Percentiles rank a stretch among this genome's conserved stretches.
phyloP scores from a whole-genome alignment of 2,329 filamentous ascomycete species.

The Claviceps quebecensis region DNA sequence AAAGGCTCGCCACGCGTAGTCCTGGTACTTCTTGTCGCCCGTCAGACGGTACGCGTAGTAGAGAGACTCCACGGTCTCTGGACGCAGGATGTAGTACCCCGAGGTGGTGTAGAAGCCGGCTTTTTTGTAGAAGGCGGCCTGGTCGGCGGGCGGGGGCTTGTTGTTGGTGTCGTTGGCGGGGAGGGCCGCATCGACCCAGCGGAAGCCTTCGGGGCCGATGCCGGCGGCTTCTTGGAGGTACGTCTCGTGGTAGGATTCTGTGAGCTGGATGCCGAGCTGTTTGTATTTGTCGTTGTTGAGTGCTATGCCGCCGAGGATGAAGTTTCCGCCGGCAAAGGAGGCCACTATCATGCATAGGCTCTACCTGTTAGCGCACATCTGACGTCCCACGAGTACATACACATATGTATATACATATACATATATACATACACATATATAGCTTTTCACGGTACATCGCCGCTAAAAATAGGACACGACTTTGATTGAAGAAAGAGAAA shows the following conservation, averaged over 20 bases:
- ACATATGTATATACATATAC: constrained; percentile 19
- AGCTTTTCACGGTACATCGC: neutral
- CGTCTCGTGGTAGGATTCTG: constrained; percentile 59
- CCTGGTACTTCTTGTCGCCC: constrained; percentile 59
- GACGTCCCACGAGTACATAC: neutral
- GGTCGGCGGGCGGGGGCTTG: constrained; percentile 25
- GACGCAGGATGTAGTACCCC: constrained; percentile 52
- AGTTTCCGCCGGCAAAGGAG: constrained; percentile 75
- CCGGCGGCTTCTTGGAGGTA: constrained; percentile 54
- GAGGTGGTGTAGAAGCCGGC: constrained; percentile 60
- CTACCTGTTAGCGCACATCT: neutral
- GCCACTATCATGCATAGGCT: constrained; percentile 34
- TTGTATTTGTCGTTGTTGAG: constrained; percentile 53
- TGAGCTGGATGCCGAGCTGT: constrained; percentile 58
- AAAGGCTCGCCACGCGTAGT: constrained; percentile 76
- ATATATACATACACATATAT: constrained; percentile 19
- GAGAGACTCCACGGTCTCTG: constrained; percentile 70
- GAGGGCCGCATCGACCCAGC: constrained; percentile 38
- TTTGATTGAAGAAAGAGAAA: neutral
- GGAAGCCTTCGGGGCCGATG: constrained; percentile 64
- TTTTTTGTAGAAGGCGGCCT: constrained; percentile 45
- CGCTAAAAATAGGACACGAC: neutral
- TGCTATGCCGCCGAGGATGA: constrained; percentile 65
- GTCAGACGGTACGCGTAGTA: constrained; percentile 82
- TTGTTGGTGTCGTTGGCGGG: constrained; percentile 25